phyloP scores from a whole-genome alignment of 192 early-diverging fungal species.

The Entomortierella chlamydospora region DNA sequence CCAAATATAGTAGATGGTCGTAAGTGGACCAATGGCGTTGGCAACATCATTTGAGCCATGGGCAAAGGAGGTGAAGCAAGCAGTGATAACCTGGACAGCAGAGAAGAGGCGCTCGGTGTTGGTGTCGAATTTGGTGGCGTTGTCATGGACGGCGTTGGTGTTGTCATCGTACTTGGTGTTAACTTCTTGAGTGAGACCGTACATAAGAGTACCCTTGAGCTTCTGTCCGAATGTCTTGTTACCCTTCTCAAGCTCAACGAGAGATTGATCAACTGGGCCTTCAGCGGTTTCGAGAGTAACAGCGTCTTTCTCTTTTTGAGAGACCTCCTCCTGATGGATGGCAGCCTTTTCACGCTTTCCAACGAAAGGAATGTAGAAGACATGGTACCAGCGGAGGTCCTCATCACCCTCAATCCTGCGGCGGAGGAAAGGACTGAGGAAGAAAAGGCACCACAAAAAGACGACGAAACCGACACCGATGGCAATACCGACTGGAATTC shows the following conservation, averaged over 20 bases:
- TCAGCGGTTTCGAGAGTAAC: conserved; percentile 8
- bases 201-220: conserved; percentile 5
- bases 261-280: conserved; percentile 19
- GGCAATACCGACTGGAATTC: conserved; percentile 69
- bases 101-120: conserved; percentile 86
- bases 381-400: conserved; percentile 76
- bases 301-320: conserved; percentile 42
- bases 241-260: conserved; percentile 9
- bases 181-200: conserved; percentile 33
- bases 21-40: conserved; percentile 85
- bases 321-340: conserved; percentile 20
- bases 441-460: conserved; percentile 68
- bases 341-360: conserved; percentile 59
- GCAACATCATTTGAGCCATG: conserved; percentile 91
- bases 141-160: conserved; percentile 65
- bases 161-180: conserved; percentile 49
- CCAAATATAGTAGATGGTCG: conserved; percentile 83
- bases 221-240: conserved; percentile 14
- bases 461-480: conserved; percentile 69
- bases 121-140: conserved; percentile 75
- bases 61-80: conserved; percentile 84
- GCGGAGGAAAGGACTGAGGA: conserved; percentile 74
- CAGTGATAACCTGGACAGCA: conserved; percentile 84
- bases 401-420: conserved; percentile 74
- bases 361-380: conserved; percentile 69